Evolutionary conservation across 140 eudicot species (phyloP).

Genomic region (Anethum foeniculum): DNA sequence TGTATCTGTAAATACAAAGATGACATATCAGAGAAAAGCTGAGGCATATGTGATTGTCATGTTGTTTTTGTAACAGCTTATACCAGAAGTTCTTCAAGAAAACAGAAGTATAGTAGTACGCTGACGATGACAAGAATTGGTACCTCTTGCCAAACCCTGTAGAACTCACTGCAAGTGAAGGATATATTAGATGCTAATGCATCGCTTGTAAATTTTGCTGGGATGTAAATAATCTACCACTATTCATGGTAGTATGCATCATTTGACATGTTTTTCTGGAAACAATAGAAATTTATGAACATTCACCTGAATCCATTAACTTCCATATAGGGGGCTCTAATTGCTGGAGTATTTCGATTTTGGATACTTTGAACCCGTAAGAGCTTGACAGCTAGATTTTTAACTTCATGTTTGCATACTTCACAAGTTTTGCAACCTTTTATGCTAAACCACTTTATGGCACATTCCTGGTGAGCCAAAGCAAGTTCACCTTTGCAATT

Average conservation of each 20-base stretch:
- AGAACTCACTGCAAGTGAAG: slow-evolving; percentile 25
- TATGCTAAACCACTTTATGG: slow-evolving; percentile 85
- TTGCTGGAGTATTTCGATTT: slow-evolving; percentile 25
- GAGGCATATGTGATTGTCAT: neutral
- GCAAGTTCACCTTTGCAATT: slow-evolving; percentile 97
- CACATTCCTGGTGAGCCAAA: slow-evolving; percentile 92
- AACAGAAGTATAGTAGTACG: slow-evolving; percentile 89
- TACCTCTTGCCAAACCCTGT: slow-evolving; percentile 92
- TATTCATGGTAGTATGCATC: neutral
- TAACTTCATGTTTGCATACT: slow-evolving; percentile 82
- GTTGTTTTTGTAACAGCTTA: neutral
- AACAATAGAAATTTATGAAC: neutral
- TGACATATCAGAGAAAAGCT: neutral
- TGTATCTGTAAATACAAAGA: slow-evolving; percentile 36
- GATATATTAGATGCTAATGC: neutral
- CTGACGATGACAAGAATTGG: slow-evolving; percentile 82
- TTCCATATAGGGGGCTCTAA: slow-evolving; percentile 31
- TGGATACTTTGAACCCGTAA: slow-evolving; percentile 56
- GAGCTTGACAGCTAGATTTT: slow-evolving; percentile 75
- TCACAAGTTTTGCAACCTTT: slow-evolving; percentile 92
- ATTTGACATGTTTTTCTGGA: neutral
- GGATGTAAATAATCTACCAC: neutral
- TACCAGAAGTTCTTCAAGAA: slow-evolving; percentile 93
- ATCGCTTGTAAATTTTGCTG: neutral
- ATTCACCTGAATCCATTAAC: slow-evolving; percentile 59